Conservation (phyloP, 805 yeast genomes). For the Ogataea pilisensis region DNA sequence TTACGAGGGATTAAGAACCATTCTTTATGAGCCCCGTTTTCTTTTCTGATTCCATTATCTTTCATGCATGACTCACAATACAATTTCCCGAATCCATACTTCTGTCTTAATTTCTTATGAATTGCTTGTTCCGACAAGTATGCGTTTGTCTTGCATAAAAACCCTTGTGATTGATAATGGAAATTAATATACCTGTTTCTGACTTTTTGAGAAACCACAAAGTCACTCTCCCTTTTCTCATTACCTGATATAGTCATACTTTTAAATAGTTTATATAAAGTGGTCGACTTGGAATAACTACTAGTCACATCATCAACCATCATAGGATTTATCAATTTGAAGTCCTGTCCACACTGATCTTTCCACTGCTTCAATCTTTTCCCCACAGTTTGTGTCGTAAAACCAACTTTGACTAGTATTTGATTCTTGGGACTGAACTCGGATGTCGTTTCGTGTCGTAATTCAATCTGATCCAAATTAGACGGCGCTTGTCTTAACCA, state of each 20-base stretch:
- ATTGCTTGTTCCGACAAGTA: constrained; percentile 38
- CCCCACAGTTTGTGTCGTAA: constrained; percentile 43
- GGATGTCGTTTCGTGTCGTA: constrained; percentile 22
- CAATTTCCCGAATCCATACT: constrained; percentile 46
- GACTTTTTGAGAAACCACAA: not conserved
- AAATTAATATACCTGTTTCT: constrained; percentile 15
- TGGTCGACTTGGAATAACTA: constrained; percentile 3
- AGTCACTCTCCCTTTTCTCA: too few species aligned
- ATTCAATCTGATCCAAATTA: constrained; percentile 13
- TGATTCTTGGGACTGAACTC: constrained; percentile 35
- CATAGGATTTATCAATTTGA: constrained; percentile 36
- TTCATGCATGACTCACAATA: constrained; percentile 43
- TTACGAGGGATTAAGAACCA: constrained; percentile 53
- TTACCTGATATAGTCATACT: constrained; percentile 3
- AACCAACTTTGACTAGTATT: constrained; percentile 49
- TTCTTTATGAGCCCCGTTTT: constrained; percentile 39
- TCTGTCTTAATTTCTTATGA: constrained; percentile 34
- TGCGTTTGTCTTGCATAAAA: constrained; percentile 30
- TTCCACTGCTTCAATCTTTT: constrained; percentile 49
- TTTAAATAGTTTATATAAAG: constrained; percentile 10
- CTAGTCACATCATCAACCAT: constrained; percentile 15
- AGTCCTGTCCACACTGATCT: constrained; percentile 44
- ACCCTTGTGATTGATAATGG: constrained; percentile 31
- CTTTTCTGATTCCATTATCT: constrained; percentile 1
- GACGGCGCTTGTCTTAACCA: constrained; percentile 35